phyloP scores from a whole-genome alignment of 306 rosid genomes.

The Cicer pinnatifidum region DNA sequence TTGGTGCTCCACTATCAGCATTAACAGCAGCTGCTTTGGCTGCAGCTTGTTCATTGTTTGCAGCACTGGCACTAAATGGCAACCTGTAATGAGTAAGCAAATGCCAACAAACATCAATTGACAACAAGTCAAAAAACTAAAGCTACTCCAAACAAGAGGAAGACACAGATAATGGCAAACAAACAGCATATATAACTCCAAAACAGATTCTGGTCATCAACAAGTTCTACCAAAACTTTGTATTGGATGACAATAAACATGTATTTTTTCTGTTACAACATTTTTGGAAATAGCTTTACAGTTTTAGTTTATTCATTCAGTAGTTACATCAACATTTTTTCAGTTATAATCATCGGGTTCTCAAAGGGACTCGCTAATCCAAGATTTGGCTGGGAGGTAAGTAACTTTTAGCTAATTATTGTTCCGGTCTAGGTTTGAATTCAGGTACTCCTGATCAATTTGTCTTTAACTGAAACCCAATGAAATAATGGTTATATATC shows the following conservation, averaged over 20 bases:
- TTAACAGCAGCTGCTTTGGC: slow-evolving; percentile 72
- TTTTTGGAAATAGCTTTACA: not conserved
- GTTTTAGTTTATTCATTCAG: not conserved
- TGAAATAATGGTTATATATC: too few relatives aligned
- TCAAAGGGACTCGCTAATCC: too few relatives aligned
- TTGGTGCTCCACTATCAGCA: slow-evolving; percentile 79
- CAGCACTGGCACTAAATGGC: slow-evolving; percentile 53
- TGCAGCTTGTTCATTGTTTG: slow-evolving; percentile 71
- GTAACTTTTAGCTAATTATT: too few relatives aligned
- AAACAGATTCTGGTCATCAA: slow-evolving; percentile 10
- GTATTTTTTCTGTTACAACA: not conserved
- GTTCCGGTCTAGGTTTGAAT: too few relatives aligned
- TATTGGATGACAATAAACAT: not conserved
- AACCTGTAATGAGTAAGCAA: slow-evolving; percentile 48
- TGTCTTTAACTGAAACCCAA: too few relatives aligned
- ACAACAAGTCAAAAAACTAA: slow-evolving; percentile 5
- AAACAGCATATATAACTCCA: slow-evolving; percentile 3
- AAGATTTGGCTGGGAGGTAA: too few relatives aligned
- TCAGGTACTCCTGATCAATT: too few relatives aligned
- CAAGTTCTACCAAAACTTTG: not conserved
- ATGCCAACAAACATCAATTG: slow-evolving; percentile 9
- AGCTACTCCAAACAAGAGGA: slow-evolving; percentile 18
- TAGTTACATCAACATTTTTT: not conserved
- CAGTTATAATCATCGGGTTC: too few relatives aligned
- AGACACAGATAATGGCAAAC: not conserved